Conservation (phyloP, 2,329 filamentous ascomycete genomes). For the Cercospora zeae-maydis region DNA sequence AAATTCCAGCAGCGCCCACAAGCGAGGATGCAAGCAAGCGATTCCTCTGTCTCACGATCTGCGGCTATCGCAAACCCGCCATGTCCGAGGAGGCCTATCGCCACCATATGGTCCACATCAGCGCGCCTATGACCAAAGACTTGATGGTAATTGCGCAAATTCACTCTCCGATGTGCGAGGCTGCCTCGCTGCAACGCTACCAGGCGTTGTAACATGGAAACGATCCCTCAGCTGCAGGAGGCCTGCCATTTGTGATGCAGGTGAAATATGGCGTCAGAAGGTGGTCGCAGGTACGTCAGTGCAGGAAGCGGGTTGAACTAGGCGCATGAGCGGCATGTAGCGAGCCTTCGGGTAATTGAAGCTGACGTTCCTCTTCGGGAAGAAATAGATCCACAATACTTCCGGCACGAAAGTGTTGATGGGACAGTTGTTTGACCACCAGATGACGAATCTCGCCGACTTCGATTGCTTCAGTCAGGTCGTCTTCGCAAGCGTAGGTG, state of each 20-base stretch:
- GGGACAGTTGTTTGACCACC: not conserved
- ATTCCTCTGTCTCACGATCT: not conserved
- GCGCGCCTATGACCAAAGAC: not conserved
- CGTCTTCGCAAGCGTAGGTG: not conserved
- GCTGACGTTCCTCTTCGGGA: not conserved
- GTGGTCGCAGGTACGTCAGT: not conserved
- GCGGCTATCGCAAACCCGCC: not conserved
- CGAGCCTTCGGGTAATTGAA: no score
- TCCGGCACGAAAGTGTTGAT: not conserved
- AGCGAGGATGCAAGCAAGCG: not conserved
- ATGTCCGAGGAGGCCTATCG: not conserved
- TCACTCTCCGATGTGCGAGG: no score
- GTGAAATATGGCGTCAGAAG: not conserved
- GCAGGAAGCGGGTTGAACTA: not conserved
- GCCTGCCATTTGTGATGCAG: not conserved
- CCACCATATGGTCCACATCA: not conserved
- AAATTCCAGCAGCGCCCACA: not conserved
- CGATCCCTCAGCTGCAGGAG: not conserved
- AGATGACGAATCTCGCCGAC: not conserved
- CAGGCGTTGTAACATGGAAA: not conserved
- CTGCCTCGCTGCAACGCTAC: not conserved
- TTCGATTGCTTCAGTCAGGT: not conserved
- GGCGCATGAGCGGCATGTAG: not conserved
- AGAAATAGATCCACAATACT: not conserved
- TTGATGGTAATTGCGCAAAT: not conserved